A percentile compares a stretch with the other conserved stretches of the same genome.
These are phyloP conservation scores for Amauroascus verrucosus DNA, from an alignment of 2,329 filamentous ascomycete genomes.

Conservation along the genomic window DNA sequence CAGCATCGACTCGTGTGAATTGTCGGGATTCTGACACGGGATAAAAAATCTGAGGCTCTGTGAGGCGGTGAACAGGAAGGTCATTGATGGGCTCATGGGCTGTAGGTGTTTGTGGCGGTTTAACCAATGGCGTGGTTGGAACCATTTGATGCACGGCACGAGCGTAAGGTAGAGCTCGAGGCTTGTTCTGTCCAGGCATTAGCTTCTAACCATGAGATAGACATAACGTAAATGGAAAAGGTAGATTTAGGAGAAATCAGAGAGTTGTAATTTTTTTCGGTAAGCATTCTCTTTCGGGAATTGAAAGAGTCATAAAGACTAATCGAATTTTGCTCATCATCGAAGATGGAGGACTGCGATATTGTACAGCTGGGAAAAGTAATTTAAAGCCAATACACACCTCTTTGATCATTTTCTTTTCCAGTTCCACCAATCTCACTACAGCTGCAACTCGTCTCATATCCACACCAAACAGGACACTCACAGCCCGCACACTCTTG, in stretches of 20 bases:
- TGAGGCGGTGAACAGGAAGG: conserved; percentile 48
- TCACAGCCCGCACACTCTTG: conserved; percentile 63
- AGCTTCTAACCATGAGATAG: conserved; percentile 13
- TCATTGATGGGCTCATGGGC: conserved; percentile 56
- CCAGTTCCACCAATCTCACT: conserved; percentile 72
- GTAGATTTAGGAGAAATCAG: conserved; percentile 42
- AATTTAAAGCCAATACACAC: conserved; percentile 45
- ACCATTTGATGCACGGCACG: conserved; percentile 70
- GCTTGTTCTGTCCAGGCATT: conserved; percentile 53
- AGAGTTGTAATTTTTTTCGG: conserved; percentile 64
- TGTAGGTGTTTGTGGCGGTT: conserved; percentile 29
- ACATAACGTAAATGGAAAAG: not conserved
- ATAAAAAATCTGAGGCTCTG: conserved; percentile 49
- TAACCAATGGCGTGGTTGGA: conserved; percentile 50
- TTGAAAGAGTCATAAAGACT: conserved; percentile 88
- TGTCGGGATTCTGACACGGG: conserved; percentile 53
- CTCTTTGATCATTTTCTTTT: conserved; percentile 64
- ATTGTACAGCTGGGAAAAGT: not conserved
- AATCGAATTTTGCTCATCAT: conserved; percentile 89
- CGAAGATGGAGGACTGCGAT: conserved; percentile 14
- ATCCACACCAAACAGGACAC: conserved; percentile 66
- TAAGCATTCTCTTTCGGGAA: conserved; percentile 42
- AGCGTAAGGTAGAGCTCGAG: conserved; percentile 64
- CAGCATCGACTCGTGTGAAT: conserved; percentile 57
- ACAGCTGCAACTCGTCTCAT: conserved; percentile 77